Percentiles rank a stretch among this genome's conserved stretches.
These are phyloP conservation scores for Suillus discolor DNA, from an alignment of 768 basidiomycete species.

Conservation along the genomic window DNA sequence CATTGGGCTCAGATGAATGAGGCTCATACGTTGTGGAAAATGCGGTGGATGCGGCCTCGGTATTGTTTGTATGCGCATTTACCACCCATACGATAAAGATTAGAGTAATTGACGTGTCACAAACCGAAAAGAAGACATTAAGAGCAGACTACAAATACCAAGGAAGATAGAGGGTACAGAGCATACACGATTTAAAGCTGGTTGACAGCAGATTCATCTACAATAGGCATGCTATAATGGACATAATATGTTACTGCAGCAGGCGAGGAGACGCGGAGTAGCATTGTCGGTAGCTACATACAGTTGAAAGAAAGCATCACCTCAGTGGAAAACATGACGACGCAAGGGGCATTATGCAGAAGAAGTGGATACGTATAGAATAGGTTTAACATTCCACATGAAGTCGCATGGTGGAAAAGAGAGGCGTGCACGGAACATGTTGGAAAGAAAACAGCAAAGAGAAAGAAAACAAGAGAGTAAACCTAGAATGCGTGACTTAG, in stretches of 20 bases:
- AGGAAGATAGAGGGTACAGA: neutral
- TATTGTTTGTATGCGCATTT: neutral
- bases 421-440: neutral
- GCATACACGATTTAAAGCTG: conserved; percentile 1
- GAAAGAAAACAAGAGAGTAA: neutral
- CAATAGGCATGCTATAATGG: conserved; percentile 20
- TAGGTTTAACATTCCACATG: neutral
- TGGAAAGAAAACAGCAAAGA: neutral
- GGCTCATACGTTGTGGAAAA: neutral
- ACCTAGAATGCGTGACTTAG: no score
- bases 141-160: neutral
- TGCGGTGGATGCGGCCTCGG: neutral
- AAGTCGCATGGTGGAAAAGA: neutral
- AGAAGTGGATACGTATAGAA: neutral
- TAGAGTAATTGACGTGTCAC: neutral
- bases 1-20: conserved; percentile 5
- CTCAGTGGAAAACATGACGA: neutral
- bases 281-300: conserved; percentile 1
- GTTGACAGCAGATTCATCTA: conserved; percentile 2
- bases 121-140: neutral
- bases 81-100: no score
- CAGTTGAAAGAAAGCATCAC: neutral
- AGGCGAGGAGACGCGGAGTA: neutral
- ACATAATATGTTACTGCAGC: conserved; percentile 24
- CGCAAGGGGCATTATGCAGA: neutral